Base-by-base conservation (phyloP, 2,329 filamentous ascomycete genomes). In the Colletotrichum sp. region DNA sequence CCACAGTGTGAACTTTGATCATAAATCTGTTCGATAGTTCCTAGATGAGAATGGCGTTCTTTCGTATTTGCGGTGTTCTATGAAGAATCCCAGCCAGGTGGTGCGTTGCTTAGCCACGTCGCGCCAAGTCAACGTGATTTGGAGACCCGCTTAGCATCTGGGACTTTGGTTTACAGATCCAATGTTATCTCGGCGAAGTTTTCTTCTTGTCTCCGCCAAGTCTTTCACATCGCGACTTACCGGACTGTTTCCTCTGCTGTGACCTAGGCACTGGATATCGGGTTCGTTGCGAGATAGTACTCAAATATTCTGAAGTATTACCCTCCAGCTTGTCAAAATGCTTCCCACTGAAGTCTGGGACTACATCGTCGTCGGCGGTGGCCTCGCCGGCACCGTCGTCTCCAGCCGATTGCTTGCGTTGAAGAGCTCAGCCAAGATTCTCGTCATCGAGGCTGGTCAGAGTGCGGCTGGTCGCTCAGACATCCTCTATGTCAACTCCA, bases 331-430 rank as follows among this genome's bases (percentile, higher is more conserved):
- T 13, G 9, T 12, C 68, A 65, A 65, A n/a, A 71, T 71, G 68
- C 55, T 72, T 5, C 28, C 70, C 22, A 36, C 34, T 4, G 55
- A 52, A 52, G n/a, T 72, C 8, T 72, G 70, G 70, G 84, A 86
- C 75, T 84, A 83, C 69, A 84, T 87, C 13, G 79, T 87, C 24
- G 81, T 86, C 13, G 85, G 85, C 3, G 85, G 83, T 13, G 85
- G 84, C 26, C 81, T 85, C 2, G 80, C 82, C 8, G 85, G 85
- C 34, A 82, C 82, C 10, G 83, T 85, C 18, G 72, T 85, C 9
- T 83, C 84, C 6, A 84, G 82, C 69, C 80, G 84, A 9, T 80
- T 87, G 18, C 72, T 64, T 18, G 36, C 75, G 39, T 71, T 75
- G 18, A 72, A 71, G 2, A 80, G 81, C 30, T 77, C 77, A 9